These are phyloP conservation scores for Jimgerdemannia flammicorona DNA, from an alignment of 192 early-diverging fungal species.

Conservation along the genomic window DNA sequence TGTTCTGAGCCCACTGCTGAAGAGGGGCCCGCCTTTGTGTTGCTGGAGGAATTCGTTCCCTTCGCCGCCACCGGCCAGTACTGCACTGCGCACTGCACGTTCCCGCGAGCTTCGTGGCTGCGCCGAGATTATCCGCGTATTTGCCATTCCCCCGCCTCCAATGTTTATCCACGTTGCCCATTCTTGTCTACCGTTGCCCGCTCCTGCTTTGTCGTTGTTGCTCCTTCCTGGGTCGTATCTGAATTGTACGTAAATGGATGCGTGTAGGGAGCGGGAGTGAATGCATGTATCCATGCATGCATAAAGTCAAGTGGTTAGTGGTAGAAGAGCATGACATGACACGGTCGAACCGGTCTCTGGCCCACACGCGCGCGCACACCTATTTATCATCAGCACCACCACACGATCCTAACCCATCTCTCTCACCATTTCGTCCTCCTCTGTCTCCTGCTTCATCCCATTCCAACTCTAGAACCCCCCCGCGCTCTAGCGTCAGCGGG, in stretches of 20 bases:
- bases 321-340: neutral
- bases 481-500: neutral
- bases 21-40: neutral
- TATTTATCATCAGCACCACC: no score
- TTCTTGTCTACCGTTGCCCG: neutral
- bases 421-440: neutral
- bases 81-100: neutral
- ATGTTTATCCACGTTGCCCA: neutral
- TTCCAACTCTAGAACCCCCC: no score
- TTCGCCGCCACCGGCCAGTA: neutral
- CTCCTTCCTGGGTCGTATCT: neutral
- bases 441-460: neutral
- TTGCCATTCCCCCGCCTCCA: neutral
- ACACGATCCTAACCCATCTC: no score
- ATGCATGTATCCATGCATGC: no score
- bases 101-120: neutral
- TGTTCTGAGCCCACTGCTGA: neutral
- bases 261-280: neutral
- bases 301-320: no score
- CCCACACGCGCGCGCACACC: neutral
- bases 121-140: neutral
- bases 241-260: neutral
- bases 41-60: neutral
- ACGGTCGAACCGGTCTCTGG: neutral
- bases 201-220: neutral